Evolutionary conservation across 306 rosid genomes (phyloP).

Genomic region (Styphnolobium japonicum): DNA sequence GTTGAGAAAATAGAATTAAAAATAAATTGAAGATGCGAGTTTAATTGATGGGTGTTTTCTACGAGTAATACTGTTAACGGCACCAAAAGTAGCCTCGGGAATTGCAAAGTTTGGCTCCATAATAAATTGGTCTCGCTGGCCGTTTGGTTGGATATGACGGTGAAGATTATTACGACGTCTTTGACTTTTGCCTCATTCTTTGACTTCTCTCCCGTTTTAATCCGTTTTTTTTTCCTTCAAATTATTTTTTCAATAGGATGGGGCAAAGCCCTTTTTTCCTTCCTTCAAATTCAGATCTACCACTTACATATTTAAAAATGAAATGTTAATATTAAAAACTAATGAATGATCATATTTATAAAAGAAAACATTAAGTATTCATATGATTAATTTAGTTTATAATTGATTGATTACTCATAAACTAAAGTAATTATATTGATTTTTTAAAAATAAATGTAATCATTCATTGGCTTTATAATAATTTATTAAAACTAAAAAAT

Average conservation of each 20-base stretch:
- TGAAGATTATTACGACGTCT: slow-evolving; percentile 44
- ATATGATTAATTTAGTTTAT: too few species aligned
- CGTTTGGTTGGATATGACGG: slow-evolving; percentile 39
- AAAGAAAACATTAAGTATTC: too few species aligned
- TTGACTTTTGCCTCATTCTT: slow-evolving; percentile 24
- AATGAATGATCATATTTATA: too few species aligned
- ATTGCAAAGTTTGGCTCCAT: slow-evolving; percentile 21
- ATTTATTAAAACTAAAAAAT: background rate
- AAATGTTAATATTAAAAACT: too few species aligned
- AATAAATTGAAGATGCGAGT: too few species aligned
- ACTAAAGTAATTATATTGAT: too few species aligned
- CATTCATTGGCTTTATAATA: too few species aligned
- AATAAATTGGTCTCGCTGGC: slow-evolving; percentile 28
- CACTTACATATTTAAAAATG: background rate
- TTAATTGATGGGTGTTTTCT: background rate
- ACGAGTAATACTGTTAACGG: background rate
- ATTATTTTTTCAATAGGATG: background rate
- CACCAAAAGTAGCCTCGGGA: slow-evolving; percentile 39
- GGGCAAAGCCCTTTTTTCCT: background rate
- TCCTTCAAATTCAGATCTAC: background rate
- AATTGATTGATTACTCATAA: too few species aligned
- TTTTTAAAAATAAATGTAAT: too few species aligned
- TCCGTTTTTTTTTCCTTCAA: too few species aligned
- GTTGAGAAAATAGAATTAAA: too few species aligned
- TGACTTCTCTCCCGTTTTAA: background rate